Conservation (phyloP, 2,329 filamentous ascomycete species). For the Claviceps citrina region DNA sequence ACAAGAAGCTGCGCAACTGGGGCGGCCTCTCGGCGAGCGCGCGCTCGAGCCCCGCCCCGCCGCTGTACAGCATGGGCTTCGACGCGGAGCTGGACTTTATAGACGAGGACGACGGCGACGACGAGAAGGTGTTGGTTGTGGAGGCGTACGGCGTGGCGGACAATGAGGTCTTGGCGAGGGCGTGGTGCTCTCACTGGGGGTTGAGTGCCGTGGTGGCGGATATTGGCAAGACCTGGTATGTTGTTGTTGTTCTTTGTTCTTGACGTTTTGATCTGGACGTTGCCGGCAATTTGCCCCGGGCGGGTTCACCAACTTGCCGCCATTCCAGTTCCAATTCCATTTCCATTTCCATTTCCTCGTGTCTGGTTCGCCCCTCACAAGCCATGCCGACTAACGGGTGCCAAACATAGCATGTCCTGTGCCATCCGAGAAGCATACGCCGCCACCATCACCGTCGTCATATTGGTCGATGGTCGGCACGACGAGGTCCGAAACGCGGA, state of each 20-base stretch:
- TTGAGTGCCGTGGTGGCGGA: constrained; percentile 56
- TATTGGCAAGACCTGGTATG: constrained; percentile 50
- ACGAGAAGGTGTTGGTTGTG: constrained; percentile 53
- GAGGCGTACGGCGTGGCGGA: constrained; percentile 59
- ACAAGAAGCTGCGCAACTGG: constrained; percentile 11
- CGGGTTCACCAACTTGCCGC: too few species aligned
- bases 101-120: constrained; percentile 29
- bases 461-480: constrained; percentile 41
- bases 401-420: constrained; percentile 49
- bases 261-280: too few species aligned
- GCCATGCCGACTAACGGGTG: constrained; percentile 8
- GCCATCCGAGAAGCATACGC: constrained; percentile 63
- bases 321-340: neutral
- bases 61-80: constrained; percentile 7
- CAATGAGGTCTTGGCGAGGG: constrained; percentile 61
- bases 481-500: constrained; percentile 28
- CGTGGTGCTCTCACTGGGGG: constrained; percentile 66
- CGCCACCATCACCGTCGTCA: constrained; percentile 55
- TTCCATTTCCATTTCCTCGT: too few species aligned
- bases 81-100: constrained; percentile 8
- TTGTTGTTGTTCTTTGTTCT: constrained; percentile 7
- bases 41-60: constrained; percentile 20
- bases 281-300: too few species aligned
- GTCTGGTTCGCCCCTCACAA: too few species aligned
- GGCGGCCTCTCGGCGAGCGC: constrained; percentile 15